Evolutionary conservation across 208 protist species (phyloP).

Genomic region (Novymonas esmeraldas): DNA sequence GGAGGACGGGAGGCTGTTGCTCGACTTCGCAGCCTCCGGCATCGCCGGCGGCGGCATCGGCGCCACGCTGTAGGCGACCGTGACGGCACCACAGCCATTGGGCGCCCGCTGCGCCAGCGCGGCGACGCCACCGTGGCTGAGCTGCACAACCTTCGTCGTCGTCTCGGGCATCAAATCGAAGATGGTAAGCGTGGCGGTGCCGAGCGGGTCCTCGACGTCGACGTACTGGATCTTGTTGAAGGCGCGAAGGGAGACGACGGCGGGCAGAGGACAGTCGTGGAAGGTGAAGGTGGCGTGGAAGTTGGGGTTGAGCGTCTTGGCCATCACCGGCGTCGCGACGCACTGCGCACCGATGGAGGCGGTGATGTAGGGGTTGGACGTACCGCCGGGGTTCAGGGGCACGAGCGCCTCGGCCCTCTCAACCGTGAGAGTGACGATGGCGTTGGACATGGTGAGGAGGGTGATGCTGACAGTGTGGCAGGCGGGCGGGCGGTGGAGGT

Average conservation of each 20-base stretch:
- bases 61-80: conserved; percentile 55
- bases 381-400: conserved; percentile 65
- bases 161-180: conserved; percentile 38
- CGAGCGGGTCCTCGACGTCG: conserved; percentile 71
- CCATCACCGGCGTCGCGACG: conserved; percentile 41
- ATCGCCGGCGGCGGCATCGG: conserved; percentile 15
- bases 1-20: conserved; percentile 1
- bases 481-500: neutral
- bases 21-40: neutral
- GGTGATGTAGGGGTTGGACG: conserved; percentile 76
- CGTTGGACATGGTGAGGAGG: conserved; percentile 20
- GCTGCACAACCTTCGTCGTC: conserved; percentile 46
- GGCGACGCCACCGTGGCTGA: conserved; percentile 70
- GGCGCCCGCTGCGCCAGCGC: conserved; percentile 49
- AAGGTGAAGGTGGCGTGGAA: conserved; percentile 70
- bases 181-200: conserved; percentile 74
- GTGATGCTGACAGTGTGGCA: conserved; percentile 10
- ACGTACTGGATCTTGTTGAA: conserved; percentile 59
- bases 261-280: conserved; percentile 57
- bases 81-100: conserved; percentile 59
- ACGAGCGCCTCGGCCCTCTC: conserved; percentile 66
- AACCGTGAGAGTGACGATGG: conserved; percentile 48
- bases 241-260: conserved; percentile 62
- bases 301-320: conserved; percentile 55
- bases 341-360: conserved; percentile 56